Conservation (phyloP, 164 flowering plant species). For the Tetrastigma voinierianum region DNA sequence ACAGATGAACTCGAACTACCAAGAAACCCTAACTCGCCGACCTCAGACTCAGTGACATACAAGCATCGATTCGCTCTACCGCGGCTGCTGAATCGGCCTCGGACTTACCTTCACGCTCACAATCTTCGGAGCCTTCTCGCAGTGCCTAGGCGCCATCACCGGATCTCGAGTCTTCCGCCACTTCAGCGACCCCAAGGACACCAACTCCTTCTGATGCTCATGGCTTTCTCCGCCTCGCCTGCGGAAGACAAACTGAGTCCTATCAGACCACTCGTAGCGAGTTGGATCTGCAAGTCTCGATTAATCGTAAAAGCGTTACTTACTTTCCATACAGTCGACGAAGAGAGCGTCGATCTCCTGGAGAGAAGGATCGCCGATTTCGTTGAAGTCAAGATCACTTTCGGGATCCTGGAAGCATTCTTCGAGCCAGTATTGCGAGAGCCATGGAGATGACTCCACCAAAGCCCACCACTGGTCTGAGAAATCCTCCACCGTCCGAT, state of each 20-base stretch:
- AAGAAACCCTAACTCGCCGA: neutral
- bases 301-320: neutral
- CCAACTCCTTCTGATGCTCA: slow-evolving; percentile 36
- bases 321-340: slow-evolving; percentile 30
- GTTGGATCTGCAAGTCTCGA: neutral
- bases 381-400: slow-evolving; percentile 13
- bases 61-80: slow-evolving; percentile 31
- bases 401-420: slow-evolving; percentile 71
- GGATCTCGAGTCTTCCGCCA: slow-evolving; percentile 37
- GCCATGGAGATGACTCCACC: slow-evolving; percentile 68
- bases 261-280: neutral
- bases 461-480: slow-evolving; percentile 92
- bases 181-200: slow-evolving; percentile 42
- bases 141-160: slow-evolving; percentile 33
- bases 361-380: slow-evolving; percentile 31
- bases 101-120: slow-evolving; percentile 70
- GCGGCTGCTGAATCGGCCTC: slow-evolving; percentile 79
- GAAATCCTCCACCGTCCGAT: slow-evolving; percentile 78
- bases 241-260: neutral
- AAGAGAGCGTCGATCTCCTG: slow-evolving; percentile 46
- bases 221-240: slow-evolving; percentile 30
- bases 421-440: slow-evolving; percentile 91
- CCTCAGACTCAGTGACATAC: neutral
- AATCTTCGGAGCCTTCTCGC: slow-evolving; percentile 72
- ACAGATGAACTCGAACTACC: neutral